Base-by-base conservation (phyloP, 2,329 filamentous ascomycete species). In the Sclerotinia minor region DNA sequence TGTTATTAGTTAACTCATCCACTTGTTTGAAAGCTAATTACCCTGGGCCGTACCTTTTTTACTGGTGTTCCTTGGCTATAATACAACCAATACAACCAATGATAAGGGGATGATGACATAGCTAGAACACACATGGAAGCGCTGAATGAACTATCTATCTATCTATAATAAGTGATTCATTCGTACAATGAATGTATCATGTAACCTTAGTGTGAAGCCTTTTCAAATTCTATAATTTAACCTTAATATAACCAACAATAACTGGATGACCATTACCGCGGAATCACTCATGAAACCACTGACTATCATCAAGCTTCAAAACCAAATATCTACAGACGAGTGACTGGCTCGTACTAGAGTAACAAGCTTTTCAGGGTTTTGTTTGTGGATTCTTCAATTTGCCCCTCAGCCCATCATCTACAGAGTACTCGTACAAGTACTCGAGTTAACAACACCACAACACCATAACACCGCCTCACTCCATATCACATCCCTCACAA, bases 21-120 rank as follows among this genome's bases (percentile, higher is more conserved):
- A 55, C 53, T 55, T 41, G 13, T 4, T 41, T 17, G 15, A 41
- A 41, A 17, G 38, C 38, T 55, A 21, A 41, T 41, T 19, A 29
- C 17, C 38, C 55, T 24, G 38, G 24, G 9, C 55, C 38, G 55
- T 59, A 29, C 55, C 55, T 59, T 59, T 59, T 59, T 58, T 29
- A 29, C 41, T 44, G 38, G 38, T 44, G 32, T 38, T 55, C 17
- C 55, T 58, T 58, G 55, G 38, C 55, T 38, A 38, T 13, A 2
- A 11, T 3, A 13, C 11, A 13, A 3, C 35, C 8, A 2, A 11
- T 3, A 13, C 11, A 13, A 3, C 35, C 35, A 1, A 9, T 11
- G 9, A 38, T 13, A 38, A 1, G 8, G 35, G 35, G 9, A 38
- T 38, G 9, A 38, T 38, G 35, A 11, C 35, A 38, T 38, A 1